Base-by-base conservation (phyloP, 805 yeast species). In the Wickerhamiella dianesei region DNA sequence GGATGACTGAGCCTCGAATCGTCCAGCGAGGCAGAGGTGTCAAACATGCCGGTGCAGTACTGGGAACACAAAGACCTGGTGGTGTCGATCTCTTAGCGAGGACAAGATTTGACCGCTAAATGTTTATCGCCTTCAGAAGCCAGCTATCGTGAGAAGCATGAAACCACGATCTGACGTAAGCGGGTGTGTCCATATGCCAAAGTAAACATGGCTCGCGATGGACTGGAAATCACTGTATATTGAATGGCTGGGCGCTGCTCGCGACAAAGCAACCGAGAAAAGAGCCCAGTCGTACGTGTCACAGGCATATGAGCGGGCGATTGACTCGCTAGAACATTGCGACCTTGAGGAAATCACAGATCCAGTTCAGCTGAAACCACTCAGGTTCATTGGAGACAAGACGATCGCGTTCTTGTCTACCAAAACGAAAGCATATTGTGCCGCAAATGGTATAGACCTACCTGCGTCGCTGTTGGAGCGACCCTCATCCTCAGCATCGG, bases 351-450 rank as follows among this genome's bases (percentile, higher is more conserved):
- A 43, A n/a, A 47, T 51, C 8, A 8, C 32, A 2, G 52, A 53
- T 35, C 74, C 92, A 1, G 64, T 65, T 29, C 79, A 82, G 44
- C 66, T 89, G 40, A 61, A 63, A 14, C 68, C 70, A 53, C 69
- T 89, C 39, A 79, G 73, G 48, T 82, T 69, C 41, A 71, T 89
- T 35, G 97, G 97, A 1, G 80, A 76, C 12, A 77, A 79, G 47
- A 77, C 83, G 5, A 76, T 82, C 32, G 64, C 61, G 2, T 57
- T 64, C 22, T 64, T 89, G 48, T 67, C 70, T 21, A 61, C 65
- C 37, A 71, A 69, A 50, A 62, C 84, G 20, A 52, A 61, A 12
- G 56, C 57, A 2, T 73, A 84, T 62, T 86, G 95, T 57, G 55
- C 63, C n/a, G 74, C 71, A 5, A 68, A 74, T 44, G 77, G 75